phyloP scores from a whole-genome alignment of 257 asterid genomes.

The Cinchona pubescens region DNA sequence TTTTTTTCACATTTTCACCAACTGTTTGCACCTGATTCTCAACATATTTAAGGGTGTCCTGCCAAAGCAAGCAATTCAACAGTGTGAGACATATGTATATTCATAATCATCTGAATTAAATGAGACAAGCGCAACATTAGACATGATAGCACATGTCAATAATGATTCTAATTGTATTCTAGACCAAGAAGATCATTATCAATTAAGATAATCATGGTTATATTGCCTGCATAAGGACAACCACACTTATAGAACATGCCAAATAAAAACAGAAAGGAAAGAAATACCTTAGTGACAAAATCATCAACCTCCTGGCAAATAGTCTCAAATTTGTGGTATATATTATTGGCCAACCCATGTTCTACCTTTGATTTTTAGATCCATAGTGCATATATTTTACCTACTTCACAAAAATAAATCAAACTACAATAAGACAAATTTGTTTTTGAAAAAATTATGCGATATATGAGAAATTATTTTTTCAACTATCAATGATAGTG shows the following conservation, averaged over 20 bases:
- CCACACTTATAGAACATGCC: not conserved
- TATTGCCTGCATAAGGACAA: not conserved
- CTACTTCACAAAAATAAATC: slow-evolving; percentile 7
- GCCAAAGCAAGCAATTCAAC: slow-evolving; percentile 22
- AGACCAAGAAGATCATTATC: not conserved
- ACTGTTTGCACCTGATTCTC: slow-evolving; percentile 62
- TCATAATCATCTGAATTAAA: not conserved
- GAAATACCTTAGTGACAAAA: slow-evolving; percentile 57
- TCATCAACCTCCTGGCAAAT: slow-evolving; percentile 67
- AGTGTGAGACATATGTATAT: not conserved
- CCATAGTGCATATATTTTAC: slow-evolving; percentile 31
- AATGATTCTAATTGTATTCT: not conserved
- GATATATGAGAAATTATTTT: too few relatives aligned
- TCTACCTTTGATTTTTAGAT: slow-evolving; percentile 35
- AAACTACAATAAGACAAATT: not conserved
- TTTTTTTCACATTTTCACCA: slow-evolving; percentile 48
- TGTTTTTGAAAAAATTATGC: too few relatives aligned
- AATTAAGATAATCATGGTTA: not conserved
- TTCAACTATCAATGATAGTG: too few relatives aligned
- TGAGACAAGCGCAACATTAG: not conserved
- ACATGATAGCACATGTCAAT: not conserved
- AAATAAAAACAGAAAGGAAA: slow-evolving; percentile 6
- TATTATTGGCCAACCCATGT: slow-evolving; percentile 62
- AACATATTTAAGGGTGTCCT: slow-evolving; percentile 57
- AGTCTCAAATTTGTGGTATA: slow-evolving; percentile 61